Conservation (phyloP, 129 eudicot species). For the Flaveria robusta region DNA sequence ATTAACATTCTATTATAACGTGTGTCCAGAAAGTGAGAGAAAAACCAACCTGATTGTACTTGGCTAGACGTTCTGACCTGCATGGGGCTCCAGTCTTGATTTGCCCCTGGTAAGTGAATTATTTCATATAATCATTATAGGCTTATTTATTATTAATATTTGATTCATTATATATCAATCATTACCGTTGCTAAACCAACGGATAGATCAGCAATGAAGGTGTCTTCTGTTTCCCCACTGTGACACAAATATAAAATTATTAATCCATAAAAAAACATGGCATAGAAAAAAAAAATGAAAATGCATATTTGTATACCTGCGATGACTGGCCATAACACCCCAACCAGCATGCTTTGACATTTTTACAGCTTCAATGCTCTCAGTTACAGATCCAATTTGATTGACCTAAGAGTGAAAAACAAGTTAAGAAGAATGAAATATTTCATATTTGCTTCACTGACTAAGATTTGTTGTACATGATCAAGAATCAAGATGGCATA, state of each 20-base stretch:
- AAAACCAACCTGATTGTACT: slow-evolving; percentile 69
- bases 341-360: slow-evolving; percentile 95
- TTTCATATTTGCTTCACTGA: neutral
- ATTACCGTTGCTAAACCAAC: slow-evolving; percentile 90
- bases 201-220: slow-evolving; percentile 90
- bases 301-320: slow-evolving; percentile 49
- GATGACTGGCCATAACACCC: slow-evolving; percentile 99
- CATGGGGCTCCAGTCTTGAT: slow-evolving; percentile 97
- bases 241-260: slow-evolving; percentile 3
- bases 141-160: neutral
- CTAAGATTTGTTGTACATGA: neutral
- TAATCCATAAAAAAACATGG: neutral
- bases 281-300: neutral
- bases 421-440: neutral
- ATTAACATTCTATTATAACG: no score
- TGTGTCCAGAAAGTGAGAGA: neutral
- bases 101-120: slow-evolving; percentile 58
- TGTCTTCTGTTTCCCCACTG: slow-evolving; percentile 94
- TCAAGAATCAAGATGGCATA: neutral
- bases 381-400: slow-evolving; percentile 94
- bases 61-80: slow-evolving; percentile 87
- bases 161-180: neutral
- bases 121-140: neutral
- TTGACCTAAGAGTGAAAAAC: slow-evolving; percentile 56
- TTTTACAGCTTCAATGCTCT: slow-evolving; percentile 94